Base-by-base conservation (phyloP, 805 yeast species). In the Ogataea glucozyma region DNA sequence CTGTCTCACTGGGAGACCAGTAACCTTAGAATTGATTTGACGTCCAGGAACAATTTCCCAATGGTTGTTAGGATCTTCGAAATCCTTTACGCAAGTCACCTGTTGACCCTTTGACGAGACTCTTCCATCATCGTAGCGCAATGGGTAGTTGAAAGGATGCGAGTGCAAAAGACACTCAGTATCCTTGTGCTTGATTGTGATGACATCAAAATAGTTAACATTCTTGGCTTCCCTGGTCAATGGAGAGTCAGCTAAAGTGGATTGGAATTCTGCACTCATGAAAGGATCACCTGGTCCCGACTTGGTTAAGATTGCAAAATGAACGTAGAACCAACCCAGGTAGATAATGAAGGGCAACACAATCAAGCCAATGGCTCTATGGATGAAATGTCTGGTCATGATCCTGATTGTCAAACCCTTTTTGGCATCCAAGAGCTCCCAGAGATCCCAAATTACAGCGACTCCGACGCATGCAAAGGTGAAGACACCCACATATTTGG, bases 231-330 rank as follows among this genome's bases (percentile, higher is more conserved):
- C 79, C 54, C 67, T 75, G 11, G 91, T 86, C 56, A 86, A 62
- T 18, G 86, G 81, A 38, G 90, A 86, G 60, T 93, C 99, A 26
- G 80, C 83, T 40, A 93, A 73, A 24, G 96, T 83, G 58, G 88
- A 96, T 69, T 93, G 98, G 75, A 93, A 93, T 46, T 85, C 90
- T 6, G 93, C 75, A n/a, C 93, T 79, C 99, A 93, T 93, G 63
- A 91, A 89, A 3, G 75, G 73, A 62, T 93, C 97, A 48, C 99
- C 99, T 4, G 97, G 93, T 21, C 99, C 99, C 2, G 98, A 90
- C 53, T 78, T 83, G 54, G 68, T 75, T 57, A 93, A 76, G 19
- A 93, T 76, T 22, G 79, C 76, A 67, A 93, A 93, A 67, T 93
- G 99, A 41, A 90, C 73, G 69, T 83, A 88, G 69, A 91, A 93